A percentile compares a stretch with the other conserved stretches of the same genome.
phyloP scores from a whole-genome alignment of 2,329 filamentous ascomycete genomes.

The Akanthomyces uredinophilus region DNA sequence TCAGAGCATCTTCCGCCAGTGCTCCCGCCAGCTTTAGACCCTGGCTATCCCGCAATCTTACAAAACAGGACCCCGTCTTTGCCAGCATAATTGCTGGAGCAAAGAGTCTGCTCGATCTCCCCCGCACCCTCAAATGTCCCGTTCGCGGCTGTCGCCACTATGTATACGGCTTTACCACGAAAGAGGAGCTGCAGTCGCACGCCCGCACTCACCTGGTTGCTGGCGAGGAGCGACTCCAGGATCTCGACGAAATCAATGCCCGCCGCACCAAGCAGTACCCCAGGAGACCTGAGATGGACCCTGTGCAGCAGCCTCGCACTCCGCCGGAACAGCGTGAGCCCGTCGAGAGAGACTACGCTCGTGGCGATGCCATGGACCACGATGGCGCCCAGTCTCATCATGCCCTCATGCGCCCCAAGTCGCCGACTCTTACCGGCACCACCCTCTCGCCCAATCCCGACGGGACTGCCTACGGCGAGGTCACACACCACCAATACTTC shows the following conservation, averaged over 20 bases:
- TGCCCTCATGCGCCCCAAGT: slow-evolving; percentile 7
- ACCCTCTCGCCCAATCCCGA: slow-evolving; percentile 11
- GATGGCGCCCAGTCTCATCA: slow-evolving; percentile 6
- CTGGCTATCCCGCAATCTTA: slow-evolving; percentile 11
- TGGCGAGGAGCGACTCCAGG: slow-evolving; percentile 33
- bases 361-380: not conserved
- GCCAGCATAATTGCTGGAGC: not conserved
- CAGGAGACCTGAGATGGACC: slow-evolving; percentile 1
- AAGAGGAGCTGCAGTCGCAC: slow-evolving; percentile 48
- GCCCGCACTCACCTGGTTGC: slow-evolving; percentile 38
- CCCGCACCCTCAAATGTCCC: slow-evolving; percentile 46
- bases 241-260: slow-evolving; percentile 31
- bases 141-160: slow-evolving; percentile 52
- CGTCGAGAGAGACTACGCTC: slow-evolving; percentile 4
- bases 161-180: slow-evolving; percentile 51
- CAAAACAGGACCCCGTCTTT: slow-evolving; percentile 13
- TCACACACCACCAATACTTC: not conserved
- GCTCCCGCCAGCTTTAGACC: slow-evolving; percentile 13
- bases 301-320: slow-evolving; percentile 8
- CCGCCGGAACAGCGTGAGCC: slow-evolving; percentile 9
- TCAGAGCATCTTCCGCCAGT: slow-evolving; percentile 5
- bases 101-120: not conserved
- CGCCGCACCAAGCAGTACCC: slow-evolving; percentile 16
- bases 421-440: slow-evolving; percentile 6
- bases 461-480: not conserved